Conservation (phyloP, 148 eudicot genomes). For the Cornus florida region DNA sequence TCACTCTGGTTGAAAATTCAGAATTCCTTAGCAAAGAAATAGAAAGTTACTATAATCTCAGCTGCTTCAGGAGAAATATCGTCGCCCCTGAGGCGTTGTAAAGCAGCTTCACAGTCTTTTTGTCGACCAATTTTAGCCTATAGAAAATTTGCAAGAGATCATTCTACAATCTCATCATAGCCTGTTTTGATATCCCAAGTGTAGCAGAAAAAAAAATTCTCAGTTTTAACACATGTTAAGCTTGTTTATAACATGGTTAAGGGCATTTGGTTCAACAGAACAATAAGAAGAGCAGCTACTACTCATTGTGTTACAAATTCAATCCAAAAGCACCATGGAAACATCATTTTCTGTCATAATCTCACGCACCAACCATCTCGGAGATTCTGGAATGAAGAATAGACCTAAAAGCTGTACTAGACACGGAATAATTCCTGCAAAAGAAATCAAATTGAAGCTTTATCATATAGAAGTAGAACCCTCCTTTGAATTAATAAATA, state of each 20-base stretch:
- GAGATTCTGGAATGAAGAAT: conserved; percentile 19
- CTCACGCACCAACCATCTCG: conserved; percentile 16
- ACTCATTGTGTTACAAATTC: too few species aligned
- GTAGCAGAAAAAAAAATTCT: neutral
- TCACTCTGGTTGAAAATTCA: neutral
- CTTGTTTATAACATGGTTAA: neutral
- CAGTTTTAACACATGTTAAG: neutral
- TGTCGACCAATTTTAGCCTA: conserved; percentile 31
- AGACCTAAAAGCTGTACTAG: conserved; percentile 5
- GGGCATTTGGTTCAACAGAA: neutral
- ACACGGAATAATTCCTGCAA: conserved; percentile 10
- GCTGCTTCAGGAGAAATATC: conserved; percentile 24
- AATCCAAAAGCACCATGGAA: neutral
- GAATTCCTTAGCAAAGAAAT: neutral
- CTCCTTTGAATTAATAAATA: neutral
- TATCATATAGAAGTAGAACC: neutral
- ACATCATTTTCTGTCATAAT: neutral
- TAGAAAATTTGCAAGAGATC: neutral
- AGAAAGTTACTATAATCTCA: neutral
- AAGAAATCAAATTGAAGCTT: neutral
- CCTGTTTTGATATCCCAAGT: neutral
- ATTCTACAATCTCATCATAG: neutral
- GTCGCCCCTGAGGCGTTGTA: conserved; percentile 36
- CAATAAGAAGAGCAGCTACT: neutral
- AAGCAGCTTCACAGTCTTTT: conserved; percentile 30